Percentiles rank a stretch among this genome's conserved stretches.
phyloP scores from a whole-genome alignment of 2,329 filamentous ascomycete genomes.

The Xylaria sp. region DNA sequence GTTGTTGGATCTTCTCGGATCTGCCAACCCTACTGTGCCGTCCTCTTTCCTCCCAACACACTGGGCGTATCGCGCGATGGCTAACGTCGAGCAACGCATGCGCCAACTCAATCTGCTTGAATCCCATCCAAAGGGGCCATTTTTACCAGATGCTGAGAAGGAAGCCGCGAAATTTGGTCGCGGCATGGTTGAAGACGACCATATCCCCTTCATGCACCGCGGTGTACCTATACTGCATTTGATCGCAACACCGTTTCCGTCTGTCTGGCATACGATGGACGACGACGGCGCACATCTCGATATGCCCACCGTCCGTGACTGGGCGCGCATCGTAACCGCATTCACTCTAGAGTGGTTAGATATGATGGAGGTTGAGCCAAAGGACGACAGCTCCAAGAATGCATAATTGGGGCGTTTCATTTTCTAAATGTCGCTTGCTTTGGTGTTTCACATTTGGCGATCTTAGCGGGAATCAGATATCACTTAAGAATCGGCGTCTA shows the following conservation, averaged over 20 bases:
- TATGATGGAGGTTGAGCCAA: constrained; percentile 59
- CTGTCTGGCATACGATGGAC: constrained; percentile 76
- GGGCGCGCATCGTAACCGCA: constrained; percentile 76
- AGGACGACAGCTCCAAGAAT: constrained; percentile 27
- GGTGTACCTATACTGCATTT: constrained; percentile 82
- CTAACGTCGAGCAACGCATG: constrained; percentile 72
- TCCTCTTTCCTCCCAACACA: constrained; percentile 83
- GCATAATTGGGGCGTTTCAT: constrained; percentile 12
- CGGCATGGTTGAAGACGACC: constrained; percentile 73
- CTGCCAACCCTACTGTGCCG: constrained; percentile 68
- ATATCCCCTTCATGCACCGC: constrained; percentile 78
- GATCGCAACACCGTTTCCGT: constrained; percentile 77
- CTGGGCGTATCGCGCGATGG: constrained; percentile 80
- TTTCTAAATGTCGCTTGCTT: constrained; percentile 11
- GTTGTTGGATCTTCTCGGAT: constrained; percentile 78
- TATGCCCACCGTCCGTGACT: constrained; percentile 77
- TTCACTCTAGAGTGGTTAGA: constrained; percentile 87
- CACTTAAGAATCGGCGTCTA: constrained; percentile 13
- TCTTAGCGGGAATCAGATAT: not conserved
- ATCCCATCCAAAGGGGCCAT: constrained; percentile 54
- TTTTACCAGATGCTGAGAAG: constrained; percentile 68
- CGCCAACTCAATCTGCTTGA: constrained; percentile 66
- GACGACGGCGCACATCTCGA: constrained; percentile 82
- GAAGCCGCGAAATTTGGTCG: constrained; percentile 50
- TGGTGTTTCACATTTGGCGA: constrained; percentile 18